phyloP scores from a whole-genome alignment of 2,329 filamentous ascomycete genomes.

The Colletotrichum sojae region DNA sequence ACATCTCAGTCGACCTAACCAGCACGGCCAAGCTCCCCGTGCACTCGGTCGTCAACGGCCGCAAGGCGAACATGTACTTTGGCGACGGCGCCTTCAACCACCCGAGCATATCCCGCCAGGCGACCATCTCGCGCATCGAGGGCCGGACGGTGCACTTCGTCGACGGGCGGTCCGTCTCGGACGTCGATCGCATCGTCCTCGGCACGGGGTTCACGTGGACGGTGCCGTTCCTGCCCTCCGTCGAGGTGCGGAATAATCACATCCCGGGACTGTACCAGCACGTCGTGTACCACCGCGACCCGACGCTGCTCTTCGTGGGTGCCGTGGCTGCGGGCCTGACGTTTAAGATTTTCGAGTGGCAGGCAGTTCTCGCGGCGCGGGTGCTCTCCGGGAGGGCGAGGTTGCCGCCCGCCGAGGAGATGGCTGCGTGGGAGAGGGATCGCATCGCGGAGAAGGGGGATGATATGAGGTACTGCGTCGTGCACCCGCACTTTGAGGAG shows the following conservation, averaged over 20 bases:
- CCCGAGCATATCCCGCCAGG: slow-evolving; percentile 62
- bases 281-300: slow-evolving; percentile 68
- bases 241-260: slow-evolving; percentile 68
- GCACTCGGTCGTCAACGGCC: slow-evolving; percentile 65
- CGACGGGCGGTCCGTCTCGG: slow-evolving; percentile 65
- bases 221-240: slow-evolving; percentile 70
- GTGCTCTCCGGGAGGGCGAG: slow-evolving; percentile 67
- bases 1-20: slow-evolving; percentile 70
- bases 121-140: slow-evolving; percentile 63
- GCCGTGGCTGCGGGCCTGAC: slow-evolving; percentile 72
- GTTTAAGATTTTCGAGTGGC: slow-evolving; percentile 79
- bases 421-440: slow-evolving; percentile 70
- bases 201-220: slow-evolving; percentile 78
- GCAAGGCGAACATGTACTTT: slow-evolving; percentile 67
- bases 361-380: slow-evolving; percentile 73
- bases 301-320: slow-evolving; percentile 70
- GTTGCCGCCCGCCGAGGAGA: slow-evolving; percentile 64
- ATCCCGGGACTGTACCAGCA: slow-evolving; percentile 71
- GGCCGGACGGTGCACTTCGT: slow-evolving; percentile 67
- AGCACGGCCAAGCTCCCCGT: slow-evolving; percentile 62
- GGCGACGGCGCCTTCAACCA: slow-evolving; percentile 73
- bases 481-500: slow-evolving; percentile 74
- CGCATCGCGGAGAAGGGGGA: slow-evolving; percentile 69
- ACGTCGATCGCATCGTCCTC: slow-evolving; percentile 75
- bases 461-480: slow-evolving; percentile 67